These are phyloP conservation scores for Penicillium sp. DNA, from an alignment of 2,329 filamentous ascomycete genomes.

Conservation along the genomic window DNA sequence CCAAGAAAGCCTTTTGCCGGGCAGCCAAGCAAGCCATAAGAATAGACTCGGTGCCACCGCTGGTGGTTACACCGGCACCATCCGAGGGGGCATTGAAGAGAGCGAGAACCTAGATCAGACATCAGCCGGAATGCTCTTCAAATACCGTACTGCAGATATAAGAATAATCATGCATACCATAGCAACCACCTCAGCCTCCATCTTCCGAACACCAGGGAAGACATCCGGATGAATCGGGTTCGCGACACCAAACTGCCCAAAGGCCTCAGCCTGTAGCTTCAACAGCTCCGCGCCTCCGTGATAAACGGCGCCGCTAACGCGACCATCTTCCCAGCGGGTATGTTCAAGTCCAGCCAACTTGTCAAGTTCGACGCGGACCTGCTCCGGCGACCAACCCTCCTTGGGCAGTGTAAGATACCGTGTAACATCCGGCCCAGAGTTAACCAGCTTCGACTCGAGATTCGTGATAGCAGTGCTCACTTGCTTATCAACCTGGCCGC, in stretches of 20 bases:
- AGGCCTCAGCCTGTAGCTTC: slow-evolving; percentile 85
- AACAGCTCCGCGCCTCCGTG: slow-evolving; percentile 83
- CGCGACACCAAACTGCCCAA: slow-evolving; percentile 87
- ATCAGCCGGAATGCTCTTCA: background rate
- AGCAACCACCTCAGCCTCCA: slow-evolving; percentile 96
- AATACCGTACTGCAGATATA: background rate
- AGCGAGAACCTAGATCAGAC: slow-evolving; percentile 55
- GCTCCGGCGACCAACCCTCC: slow-evolving; percentile 77
- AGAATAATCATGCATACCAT: slow-evolving; percentile 62
- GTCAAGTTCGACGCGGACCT: slow-evolving; percentile 74
- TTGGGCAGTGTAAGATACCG: slow-evolving; percentile 75
- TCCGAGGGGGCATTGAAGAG: slow-evolving; percentile 87
- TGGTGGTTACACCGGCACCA: slow-evolving; percentile 83
- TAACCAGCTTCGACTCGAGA: slow-evolving; percentile 78
- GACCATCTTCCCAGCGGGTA: slow-evolving; percentile 94
- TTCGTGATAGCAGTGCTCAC: slow-evolving; percentile 76
- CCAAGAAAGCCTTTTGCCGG: slow-evolving; percentile 79
- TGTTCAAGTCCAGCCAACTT: slow-evolving; percentile 83
- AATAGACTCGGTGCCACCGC: slow-evolving; percentile 93
- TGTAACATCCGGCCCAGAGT: slow-evolving; percentile 65
- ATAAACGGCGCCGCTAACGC: slow-evolving; percentile 92
- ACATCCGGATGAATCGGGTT: slow-evolving; percentile 98
- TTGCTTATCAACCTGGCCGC: slow-evolving; percentile 79
- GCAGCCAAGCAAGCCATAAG: slow-evolving; percentile 91
- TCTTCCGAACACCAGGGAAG: slow-evolving; percentile 95